A percentile compares a stretch with the other conserved stretches of the same genome.
Conservation (phyloP, 2,329 filamentous ascomycete genomes). For the Pseudogymnoascus sp. region DNA sequence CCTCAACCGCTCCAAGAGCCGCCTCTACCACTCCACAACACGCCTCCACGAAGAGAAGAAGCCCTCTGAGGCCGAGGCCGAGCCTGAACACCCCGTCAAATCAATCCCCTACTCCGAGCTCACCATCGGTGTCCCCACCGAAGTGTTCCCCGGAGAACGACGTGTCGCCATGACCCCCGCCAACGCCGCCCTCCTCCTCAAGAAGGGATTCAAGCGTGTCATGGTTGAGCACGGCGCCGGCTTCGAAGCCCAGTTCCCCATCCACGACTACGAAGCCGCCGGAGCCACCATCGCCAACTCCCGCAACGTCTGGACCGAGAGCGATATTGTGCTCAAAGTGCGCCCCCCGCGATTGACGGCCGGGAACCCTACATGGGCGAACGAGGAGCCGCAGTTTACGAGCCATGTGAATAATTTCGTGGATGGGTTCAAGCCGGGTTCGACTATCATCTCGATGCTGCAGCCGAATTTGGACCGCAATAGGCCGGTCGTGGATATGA, state of each 20-base stretch:
- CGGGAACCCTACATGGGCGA: neutral
- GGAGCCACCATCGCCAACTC: slow-evolving; percentile 69
- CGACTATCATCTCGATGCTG: slow-evolving; percentile 73
- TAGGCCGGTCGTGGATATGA: slow-evolving; percentile 61
- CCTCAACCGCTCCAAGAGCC: neutral
- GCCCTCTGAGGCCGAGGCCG: neutral
- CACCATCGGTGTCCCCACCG: slow-evolving; percentile 69
- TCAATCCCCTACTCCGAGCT: slow-evolving; percentile 56
- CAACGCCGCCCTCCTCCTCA: slow-evolving; percentile 72
- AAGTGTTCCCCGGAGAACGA: slow-evolving; percentile 70
- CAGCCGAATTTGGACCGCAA: slow-evolving; percentile 65
- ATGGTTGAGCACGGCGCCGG: slow-evolving; percentile 78
- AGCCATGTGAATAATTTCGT: slow-evolving; percentile 45
- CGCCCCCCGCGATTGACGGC: slow-evolving; percentile 52
- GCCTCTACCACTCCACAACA: neutral
- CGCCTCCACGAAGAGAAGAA: neutral
- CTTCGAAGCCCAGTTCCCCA: slow-evolving; percentile 64
- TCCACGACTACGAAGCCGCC: slow-evolving; percentile 66
- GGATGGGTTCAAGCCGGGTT: slow-evolving; percentile 55
- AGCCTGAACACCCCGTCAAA: neutral
- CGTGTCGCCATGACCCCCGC: slow-evolving; percentile 78
- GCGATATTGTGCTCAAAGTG: slow-evolving; percentile 79
- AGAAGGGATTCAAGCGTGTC: slow-evolving; percentile 73
- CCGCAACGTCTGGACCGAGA: slow-evolving; percentile 60
- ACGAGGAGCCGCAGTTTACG: slow-evolving; percentile 34